phyloP scores from a whole-genome alignment of 176 grass and related monocot genomes.

The Triticum urartu region DNA sequence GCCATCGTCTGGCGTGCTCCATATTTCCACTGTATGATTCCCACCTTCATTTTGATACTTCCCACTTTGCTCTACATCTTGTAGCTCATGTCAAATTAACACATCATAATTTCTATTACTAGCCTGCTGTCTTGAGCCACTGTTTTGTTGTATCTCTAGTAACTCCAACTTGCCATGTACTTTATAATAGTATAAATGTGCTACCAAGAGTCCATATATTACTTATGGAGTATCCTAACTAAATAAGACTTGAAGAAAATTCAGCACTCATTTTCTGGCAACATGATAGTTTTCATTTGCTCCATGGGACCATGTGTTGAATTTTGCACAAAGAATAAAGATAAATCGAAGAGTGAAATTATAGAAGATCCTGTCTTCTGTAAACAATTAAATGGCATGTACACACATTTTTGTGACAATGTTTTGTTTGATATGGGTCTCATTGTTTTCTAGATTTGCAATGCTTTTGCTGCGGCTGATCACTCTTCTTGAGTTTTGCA shows the following conservation, averaged over 20 bases:
- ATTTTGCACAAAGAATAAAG: not conserved
- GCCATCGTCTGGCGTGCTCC: slow-evolving; percentile 60
- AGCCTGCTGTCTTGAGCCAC: not conserved
- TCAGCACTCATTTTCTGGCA: not conserved
- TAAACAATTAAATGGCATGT: not conserved
- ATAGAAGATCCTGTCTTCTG: not conserved
- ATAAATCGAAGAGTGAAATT: not conserved
- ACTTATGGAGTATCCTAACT: not conserved
- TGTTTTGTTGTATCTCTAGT: slow-evolving; percentile 13
- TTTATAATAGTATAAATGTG: not conserved
- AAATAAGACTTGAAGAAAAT: not conserved
- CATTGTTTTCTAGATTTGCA: not conserved
- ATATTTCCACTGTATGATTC: slow-evolving; percentile 67
- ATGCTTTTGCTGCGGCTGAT: not conserved
- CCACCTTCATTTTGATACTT: not conserved
- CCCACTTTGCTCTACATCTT: not conserved
- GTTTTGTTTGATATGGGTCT: not conserved
- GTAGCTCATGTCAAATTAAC: slow-evolving; percentile 2
- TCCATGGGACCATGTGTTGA: not conserved
- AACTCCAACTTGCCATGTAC: not conserved
- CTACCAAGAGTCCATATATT: not conserved
- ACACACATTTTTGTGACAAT: not conserved
- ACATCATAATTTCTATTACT: not conserved
- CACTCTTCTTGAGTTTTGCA: not conserved
- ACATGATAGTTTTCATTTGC: not conserved